A percentile compares a stretch with the other conserved stretches of the same genome.
Evolutionary conservation across 495 filamentous ascomycete species (phyloP).

Genomic region (Podospora didyma): DNA sequence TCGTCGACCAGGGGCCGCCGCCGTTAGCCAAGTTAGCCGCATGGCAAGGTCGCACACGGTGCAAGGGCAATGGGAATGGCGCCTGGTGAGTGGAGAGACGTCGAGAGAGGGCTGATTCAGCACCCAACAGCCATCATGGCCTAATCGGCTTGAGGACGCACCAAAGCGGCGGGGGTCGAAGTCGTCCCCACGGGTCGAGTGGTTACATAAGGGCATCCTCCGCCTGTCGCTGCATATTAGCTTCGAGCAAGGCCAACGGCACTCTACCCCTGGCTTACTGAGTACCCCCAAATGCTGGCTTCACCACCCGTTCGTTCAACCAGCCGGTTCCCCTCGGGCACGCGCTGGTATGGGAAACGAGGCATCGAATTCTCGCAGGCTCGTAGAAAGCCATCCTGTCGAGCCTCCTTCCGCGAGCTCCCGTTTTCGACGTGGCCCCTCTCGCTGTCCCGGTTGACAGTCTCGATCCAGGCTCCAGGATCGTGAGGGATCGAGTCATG

Average conservation of each 20-base stretch:
- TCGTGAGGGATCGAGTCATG: not conserved
- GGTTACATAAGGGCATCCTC: constrained; percentile 4
- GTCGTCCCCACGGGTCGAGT: not conserved
- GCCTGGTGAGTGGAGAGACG: constrained; percentile 3
- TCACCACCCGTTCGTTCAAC: constrained; percentile 21
- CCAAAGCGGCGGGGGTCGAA: not conserved
- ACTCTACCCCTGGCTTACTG: not conserved
- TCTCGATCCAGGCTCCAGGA: constrained; percentile 7
- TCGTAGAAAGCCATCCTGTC: constrained; percentile 13
- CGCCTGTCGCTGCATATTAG: not conserved
- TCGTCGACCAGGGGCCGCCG: not conserved
- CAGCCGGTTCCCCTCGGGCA: constrained; percentile 19
- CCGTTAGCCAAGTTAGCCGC: not conserved
- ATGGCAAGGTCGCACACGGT: not conserved
- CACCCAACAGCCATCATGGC: constrained; percentile 5
- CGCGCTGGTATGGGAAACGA: constrained; percentile 24
- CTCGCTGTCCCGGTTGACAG: constrained; percentile 11
- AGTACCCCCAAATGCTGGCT: constrained; percentile 12
- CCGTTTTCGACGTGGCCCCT: constrained; percentile 9
- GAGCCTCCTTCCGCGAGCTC: constrained; percentile 3
- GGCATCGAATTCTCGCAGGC: constrained; percentile 18
- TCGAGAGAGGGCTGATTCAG: constrained; percentile 11
- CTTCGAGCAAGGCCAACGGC: not conserved
- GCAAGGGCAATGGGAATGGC: not conserved
- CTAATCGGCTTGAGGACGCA: not conserved